Base-by-base conservation (phyloP, 139 green algal species). In the Coelastrella sp. region DNA sequence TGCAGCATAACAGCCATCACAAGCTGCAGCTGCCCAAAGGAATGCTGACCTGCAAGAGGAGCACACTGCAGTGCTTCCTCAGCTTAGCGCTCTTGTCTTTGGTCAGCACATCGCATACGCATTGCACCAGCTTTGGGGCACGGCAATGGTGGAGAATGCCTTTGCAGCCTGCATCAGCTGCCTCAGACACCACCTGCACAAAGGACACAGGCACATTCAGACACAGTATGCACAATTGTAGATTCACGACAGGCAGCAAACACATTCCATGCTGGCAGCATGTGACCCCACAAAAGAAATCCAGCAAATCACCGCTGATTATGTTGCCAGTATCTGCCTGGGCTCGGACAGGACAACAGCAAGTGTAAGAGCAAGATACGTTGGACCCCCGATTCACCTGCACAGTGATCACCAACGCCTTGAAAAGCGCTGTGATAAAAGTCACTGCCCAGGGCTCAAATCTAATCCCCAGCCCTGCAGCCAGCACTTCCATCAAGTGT, bases 341-440 rank as follows among this genome's bases (percentile, higher is more conserved):
- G 32, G 32, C 32, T 47, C 32, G 0, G 32, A 47, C 32, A 47
- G 32, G 32, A 47, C 32, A 47, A 47, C 32, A 47, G 32, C 32
- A 47, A 47, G 32, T 47, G 32, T 47, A 47, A 47, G 32, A 71
- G 11, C 61, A 71, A 10, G 61, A 13, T 13, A 71, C 61, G 3
- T 13, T 71, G 61, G 10, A 71, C 11, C 8, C 61, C 74, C 17
- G 13, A 80, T 23, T 58, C 59, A 96, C 94, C 85, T 97, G 94
- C 23, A 98, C 96, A 5, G 96, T 96, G 91, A 99, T 98, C 61
- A 96, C 93, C 6, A 96, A 75, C 54, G 96, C 91, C 80, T 95
- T 96, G 89, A 98, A 96, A 19, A 98, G 74, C 20, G 92, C 90
- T 0, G 93, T 92, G 47, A 98, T 77, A 74, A 97, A 93, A 16